phyloP scores from a whole-genome alignment of 2,329 filamentous ascomycete genomes.

The Berkeleyomyces basicola region DNA sequence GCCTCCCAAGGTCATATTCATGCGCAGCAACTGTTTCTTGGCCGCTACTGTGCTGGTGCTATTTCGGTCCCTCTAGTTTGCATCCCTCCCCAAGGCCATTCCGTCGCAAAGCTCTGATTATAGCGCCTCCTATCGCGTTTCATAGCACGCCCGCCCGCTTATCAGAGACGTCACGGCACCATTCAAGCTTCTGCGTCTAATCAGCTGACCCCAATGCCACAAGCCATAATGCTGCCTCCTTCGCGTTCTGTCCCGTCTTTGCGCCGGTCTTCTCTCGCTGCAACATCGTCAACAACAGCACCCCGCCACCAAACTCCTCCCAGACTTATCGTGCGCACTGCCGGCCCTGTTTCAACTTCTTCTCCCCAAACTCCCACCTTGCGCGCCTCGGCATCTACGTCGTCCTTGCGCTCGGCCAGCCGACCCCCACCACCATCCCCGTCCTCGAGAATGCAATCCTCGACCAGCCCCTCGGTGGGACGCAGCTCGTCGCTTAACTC shows the following conservation, averaged over 20 bases:
- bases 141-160: not conserved
- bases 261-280: constrained; percentile 10
- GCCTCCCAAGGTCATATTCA: not conserved
- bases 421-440: constrained; percentile 25
- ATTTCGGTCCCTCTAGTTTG: not conserved
- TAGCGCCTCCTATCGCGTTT: not conserved
- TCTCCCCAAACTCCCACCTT: constrained; percentile 8
- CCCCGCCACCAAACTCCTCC: not conserved
- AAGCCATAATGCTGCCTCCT: constrained; percentile 3
- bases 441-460: constrained; percentile 22
- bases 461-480: constrained; percentile 25
- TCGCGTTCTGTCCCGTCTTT: constrained; percentile 4
- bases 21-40: not conserved
- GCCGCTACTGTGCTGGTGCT: not conserved
- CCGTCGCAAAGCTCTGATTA: not conserved
- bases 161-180: not conserved
- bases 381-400: constrained; percentile 7
- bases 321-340: not conserved
- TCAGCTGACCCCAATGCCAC: not conserved
- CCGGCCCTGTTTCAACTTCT: not conserved
- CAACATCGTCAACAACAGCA: constrained; percentile 11
- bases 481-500: constrained; percentile 22
- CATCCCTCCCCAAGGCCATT: not conserved
- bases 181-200: not conserved
- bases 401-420: constrained; percentile 21